A percentile compares a stretch with the other conserved stretches of the same genome.
These are phyloP conservation scores for Vitis cinerea DNA, from an alignment of 164 flowering plant genomes.

Conservation along the genomic window DNA sequence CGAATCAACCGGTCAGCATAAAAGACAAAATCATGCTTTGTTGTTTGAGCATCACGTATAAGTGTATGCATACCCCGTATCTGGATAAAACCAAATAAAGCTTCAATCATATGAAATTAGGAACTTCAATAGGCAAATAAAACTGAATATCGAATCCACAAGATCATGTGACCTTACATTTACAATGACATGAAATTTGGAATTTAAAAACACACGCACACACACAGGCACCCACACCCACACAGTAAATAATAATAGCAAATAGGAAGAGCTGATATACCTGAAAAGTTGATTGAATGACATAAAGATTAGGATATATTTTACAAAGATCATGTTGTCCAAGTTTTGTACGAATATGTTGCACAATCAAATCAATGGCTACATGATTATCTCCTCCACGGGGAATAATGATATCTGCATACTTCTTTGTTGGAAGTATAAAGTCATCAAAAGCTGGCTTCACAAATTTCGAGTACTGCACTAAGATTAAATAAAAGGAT, in stretches of 20 bases:
- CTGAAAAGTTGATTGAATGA: slow-evolving; percentile 97
- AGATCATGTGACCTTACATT: neutral
- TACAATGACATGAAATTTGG: too few relatives aligned
- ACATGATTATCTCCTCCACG: slow-evolving; percentile 99
- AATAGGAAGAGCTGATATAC: slow-evolving; percentile 25
- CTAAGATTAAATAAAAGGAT: neutral
- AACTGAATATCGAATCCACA: neutral
- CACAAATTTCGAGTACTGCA: slow-evolving; percentile 98
- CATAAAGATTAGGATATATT: slow-evolving; percentile 91
- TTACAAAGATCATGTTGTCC: slow-evolving; percentile 98
- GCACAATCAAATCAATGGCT: slow-evolving; percentile 95
- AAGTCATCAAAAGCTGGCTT: slow-evolving; percentile 99
- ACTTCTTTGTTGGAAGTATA: slow-evolving; percentile 96
- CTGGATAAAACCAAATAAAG: slow-evolving; percentile 37
- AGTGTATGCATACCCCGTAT: slow-evolving; percentile 99
- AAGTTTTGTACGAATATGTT: slow-evolving; percentile 95
- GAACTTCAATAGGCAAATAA: slow-evolving; percentile 1
- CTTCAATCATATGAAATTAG: slow-evolving; percentile 1
- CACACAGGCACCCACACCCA: too few relatives aligned
- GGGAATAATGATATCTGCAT: slow-evolving; percentile 96
- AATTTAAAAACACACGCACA: too few relatives aligned
- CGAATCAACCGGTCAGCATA: slow-evolving; percentile 95
- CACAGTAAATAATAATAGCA: too few relatives aligned
- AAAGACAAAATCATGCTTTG: slow-evolving; percentile 97
- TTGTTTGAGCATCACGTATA: slow-evolving; percentile 85